Percentiles rank a stretch among this genome's conserved stretches.
Conservation (phyloP, 2,329 filamentous ascomycete species). For the Hypomyces perniciosus region DNA sequence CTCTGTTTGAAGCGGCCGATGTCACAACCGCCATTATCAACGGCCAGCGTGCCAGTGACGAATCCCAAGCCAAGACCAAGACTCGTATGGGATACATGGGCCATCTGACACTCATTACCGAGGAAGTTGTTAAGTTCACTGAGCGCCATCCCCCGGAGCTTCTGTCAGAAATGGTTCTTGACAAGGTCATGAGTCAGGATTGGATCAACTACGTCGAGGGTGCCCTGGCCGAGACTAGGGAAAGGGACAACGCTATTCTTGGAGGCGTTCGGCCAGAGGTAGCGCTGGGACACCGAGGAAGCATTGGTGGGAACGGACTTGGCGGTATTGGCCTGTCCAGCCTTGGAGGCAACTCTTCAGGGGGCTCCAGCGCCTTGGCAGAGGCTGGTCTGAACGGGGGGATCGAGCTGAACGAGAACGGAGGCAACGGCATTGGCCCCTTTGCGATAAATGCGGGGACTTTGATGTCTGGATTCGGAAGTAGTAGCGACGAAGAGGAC, state of each 20-base stretch:
- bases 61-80: constrained; percentile 73
- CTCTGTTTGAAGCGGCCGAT: constrained; percentile 84
- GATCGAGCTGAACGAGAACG: constrained; percentile 62
- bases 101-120: constrained; percentile 90
- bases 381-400: constrained; percentile 75
- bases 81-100: constrained; percentile 98
- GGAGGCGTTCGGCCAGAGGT: constrained; percentile 91
- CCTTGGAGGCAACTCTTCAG: constrained; percentile 31
- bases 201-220: constrained; percentile 97
- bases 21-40: constrained; percentile 89
- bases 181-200: constrained; percentile 80
- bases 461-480: constrained; percentile 85
- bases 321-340: constrained; percentile 45
- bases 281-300: constrained; percentile 71
- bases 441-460: constrained; percentile 70
- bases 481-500: constrained; percentile 92
- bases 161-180: constrained; percentile 74
- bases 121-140: constrained; percentile 98
- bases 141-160: constrained; percentile 87
- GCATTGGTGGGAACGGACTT: constrained; percentile 43
- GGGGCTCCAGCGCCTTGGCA: constrained; percentile 63
- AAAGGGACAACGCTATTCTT: constrained; percentile 96
- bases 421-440: constrained; percentile 60
- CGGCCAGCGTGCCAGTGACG: constrained; percentile 81
- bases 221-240: constrained; percentile 84